Evolutionary conservation across 805 yeast genomes (phyloP), one percentile per base, ranked within the genome.

Genomic region (Myxozyma vanderwaltii): DNA sequence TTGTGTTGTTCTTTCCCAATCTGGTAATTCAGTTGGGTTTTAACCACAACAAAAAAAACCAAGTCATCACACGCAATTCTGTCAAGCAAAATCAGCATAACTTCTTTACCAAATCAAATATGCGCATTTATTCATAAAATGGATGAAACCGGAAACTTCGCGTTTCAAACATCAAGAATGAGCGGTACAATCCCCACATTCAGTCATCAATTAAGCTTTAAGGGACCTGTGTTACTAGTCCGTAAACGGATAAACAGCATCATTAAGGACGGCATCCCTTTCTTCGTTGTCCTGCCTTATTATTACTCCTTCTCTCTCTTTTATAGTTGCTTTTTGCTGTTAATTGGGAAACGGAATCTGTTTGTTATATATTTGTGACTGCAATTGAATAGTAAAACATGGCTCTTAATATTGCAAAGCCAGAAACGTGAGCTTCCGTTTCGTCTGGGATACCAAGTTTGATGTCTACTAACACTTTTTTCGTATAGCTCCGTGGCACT

Each of bases 401-500:
- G 51, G 51, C 51, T 7, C 19, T 23, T 7, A 31, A 39, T 10
- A 27, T n/a, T 19, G 51, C 29, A 4, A 12, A 47, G 15, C 54
- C 54, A 13, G 54, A 50, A 46, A 50, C 46, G 54, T 50, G 23
- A 39, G 54, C 38, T 7, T 1, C 40, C 23, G 2, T 31, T n/a
- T n/a, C 13, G 13, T 13, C 35, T 6, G 24, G 4, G 26, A 8
- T 12, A 12, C 39, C 15, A 2, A 8, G 13, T 23, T 23, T 13
- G 15, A 17, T 12, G 10, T 38, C n/a, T 41, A 41, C 51, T 47
- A 33, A 35, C 21, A 19, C 41, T n/a, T 7, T 19, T 19, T 6
- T 13, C 48, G 6, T 19, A 5, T 27, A 54, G 58, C 24, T 43
- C 59, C 21, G 59, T 29, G n/a, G 54, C 49, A 17, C 47, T 24